phyloP scores from a whole-genome alignment of 176 grass and related monocot genomes.

The Puccinellia tenuiflora region DNA sequence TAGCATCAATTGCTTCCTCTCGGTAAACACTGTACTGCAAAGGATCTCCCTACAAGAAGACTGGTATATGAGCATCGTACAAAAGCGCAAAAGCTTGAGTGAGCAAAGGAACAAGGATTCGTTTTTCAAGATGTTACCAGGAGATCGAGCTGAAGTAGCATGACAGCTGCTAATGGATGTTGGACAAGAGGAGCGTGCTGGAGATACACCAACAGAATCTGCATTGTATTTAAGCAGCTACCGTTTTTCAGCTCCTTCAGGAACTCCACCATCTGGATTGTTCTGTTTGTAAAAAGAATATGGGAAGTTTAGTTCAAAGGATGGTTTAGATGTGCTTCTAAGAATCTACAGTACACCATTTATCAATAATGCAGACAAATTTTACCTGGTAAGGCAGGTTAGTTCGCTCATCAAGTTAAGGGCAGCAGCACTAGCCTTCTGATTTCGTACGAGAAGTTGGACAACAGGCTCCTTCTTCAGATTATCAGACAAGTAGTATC shows the following conservation, averaged over 20 bases:
- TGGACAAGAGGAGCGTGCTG: constrained; percentile 77
- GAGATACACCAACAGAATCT: constrained; percentile 88
- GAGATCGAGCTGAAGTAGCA: constrained; percentile 86
- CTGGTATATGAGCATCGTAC: constrained; percentile 19
- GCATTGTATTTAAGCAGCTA: constrained; percentile 83
- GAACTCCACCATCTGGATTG: constrained; percentile 60
- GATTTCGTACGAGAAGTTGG: constrained; percentile 67
- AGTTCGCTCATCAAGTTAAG: constrained; percentile 84
- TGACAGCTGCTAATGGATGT: constrained; percentile 69
- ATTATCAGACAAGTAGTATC: constrained; percentile 68
- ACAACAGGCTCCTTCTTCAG: constrained; percentile 79
- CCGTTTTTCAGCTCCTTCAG: constrained; percentile 69
- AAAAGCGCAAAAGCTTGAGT: background rate
- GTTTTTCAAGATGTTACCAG: constrained; percentile 55
- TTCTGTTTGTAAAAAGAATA: constrained; percentile 53
- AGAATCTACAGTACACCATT: background rate
- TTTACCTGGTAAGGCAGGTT: constrained; percentile 82
- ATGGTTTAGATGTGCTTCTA: background rate
- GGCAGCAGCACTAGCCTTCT: constrained; percentile 52
- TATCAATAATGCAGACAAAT: background rate
- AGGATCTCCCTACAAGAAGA: constrained; percentile 84
- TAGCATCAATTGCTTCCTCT: constrained; percentile 79
- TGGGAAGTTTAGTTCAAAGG: constrained; percentile 6
- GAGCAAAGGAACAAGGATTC: constrained; percentile 7
- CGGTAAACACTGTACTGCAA: constrained; percentile 81